Conservation (phyloP, 768 basidiomycete species). For the Tulasnella calospora region DNA sequence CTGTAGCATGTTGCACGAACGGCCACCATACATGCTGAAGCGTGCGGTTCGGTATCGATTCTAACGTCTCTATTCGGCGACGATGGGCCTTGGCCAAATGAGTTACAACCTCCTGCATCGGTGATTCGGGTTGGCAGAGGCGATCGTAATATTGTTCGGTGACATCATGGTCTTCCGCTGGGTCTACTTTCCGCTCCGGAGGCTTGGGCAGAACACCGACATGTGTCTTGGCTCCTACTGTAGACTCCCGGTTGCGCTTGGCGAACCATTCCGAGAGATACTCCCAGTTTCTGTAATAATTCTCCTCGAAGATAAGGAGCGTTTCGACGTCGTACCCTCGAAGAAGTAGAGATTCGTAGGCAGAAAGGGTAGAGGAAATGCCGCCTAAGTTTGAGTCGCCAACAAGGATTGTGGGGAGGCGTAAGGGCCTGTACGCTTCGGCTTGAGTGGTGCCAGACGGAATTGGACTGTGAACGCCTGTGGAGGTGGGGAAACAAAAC, state of each 20-base stretch:
- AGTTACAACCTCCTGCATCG: slow-evolving; percentile 42
- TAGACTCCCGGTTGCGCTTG: slow-evolving; percentile 45
- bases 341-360: slow-evolving; percentile 86
- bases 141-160: slow-evolving; percentile 68
- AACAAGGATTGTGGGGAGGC: slow-evolving; percentile 80
- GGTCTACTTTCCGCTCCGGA: slow-evolving; percentile 47
- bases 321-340: slow-evolving; percentile 86
- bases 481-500: neutral
- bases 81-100: slow-evolving; percentile 62
- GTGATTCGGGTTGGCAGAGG: slow-evolving; percentile 34
- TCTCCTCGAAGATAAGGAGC: slow-evolving; percentile 75
- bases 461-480: slow-evolving; percentile 90
- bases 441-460: slow-evolving; percentile 77
- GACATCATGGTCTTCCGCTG: slow-evolving; percentile 43
- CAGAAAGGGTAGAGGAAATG: slow-evolving; percentile 86
- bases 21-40: slow-evolving; percentile 91
- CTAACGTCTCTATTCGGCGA: slow-evolving; percentile 63
- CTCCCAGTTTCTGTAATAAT: slow-evolving; percentile 82
- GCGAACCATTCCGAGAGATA: slow-evolving; percentile 77
- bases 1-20: slow-evolving; percentile 83
- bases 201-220: slow-evolving; percentile 55
- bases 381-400: slow-evolving; percentile 89
- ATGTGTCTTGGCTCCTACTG: slow-evolving; percentile 38
- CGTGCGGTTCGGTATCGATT: slow-evolving; percentile 72
- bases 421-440: slow-evolving; percentile 79